Evolutionary conservation across 257 asterid genomes (phyloP), one percentile per base, ranked within the genome.

Genomic region (Solanum chmielewskii): DNA sequence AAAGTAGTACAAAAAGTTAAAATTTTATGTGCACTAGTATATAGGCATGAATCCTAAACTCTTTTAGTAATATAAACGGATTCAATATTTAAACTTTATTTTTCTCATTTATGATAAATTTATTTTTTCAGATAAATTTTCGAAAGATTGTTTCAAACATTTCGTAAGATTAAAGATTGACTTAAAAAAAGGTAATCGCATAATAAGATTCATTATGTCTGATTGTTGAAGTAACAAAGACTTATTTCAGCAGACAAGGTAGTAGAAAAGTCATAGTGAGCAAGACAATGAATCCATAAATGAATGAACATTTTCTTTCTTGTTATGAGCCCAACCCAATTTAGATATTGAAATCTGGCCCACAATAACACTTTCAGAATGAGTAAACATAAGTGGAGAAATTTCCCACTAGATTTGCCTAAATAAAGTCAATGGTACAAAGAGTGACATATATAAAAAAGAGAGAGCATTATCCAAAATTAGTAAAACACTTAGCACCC

Each of bases 321-420:
- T 81, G 39, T 1, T 21, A 7, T 37, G 39, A 81, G 85, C 85
- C 85, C 85, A 81, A 49, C 45, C 69, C 69, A 81, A 49, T 81
- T 81, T 15, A 49, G 45, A 20, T 81, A 10, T 52, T 29, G 31
- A 49, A 49, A 47, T 49, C 20, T 80, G 85, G 85, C 29, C 85
- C 85, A 80, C 85, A 49, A 49, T 29, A 33, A 81, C 69, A 81
- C 68, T 18, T 37, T 45, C 10, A 29, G 29, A 81, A 52, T 1
- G 39, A 29, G 44, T 16, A 49, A 80, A 37, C 39, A 37, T 0
- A 29, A 80, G 44, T 80, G 85, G 66, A 47, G 11, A 47, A 21
- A 80, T 9, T 80, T 80, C 18, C 84, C 85, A 80, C 68, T 29
- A 27, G 35, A 41, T 29, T 29, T 69, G 10, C 27, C 16, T 78